Base-by-base conservation (phyloP, 768 basidiomycete species). In the Butyriboletus loyo region DNA sequence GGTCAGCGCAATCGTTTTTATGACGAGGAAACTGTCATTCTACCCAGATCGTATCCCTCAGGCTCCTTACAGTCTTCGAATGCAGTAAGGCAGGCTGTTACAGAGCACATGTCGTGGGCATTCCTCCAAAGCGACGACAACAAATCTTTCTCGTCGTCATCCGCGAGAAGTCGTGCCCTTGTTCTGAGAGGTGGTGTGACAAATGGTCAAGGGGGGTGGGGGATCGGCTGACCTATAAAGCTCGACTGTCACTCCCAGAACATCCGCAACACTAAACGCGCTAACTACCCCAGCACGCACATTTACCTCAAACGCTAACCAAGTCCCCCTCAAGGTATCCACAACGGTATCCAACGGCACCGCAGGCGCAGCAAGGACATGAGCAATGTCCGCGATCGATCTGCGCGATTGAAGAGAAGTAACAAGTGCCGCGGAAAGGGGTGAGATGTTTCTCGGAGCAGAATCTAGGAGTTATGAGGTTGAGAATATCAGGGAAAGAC, bases 51-150 rank as follows among this genome's bases (percentile, higher is more conserved):
- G 59, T 86, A 86, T 19, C 66, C 72, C 51, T 80, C 79, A 3
- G 74, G 77, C 19, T 87, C 84, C 56, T 70, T 74, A 57, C 86
- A 88, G 55, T 83, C 79, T 54, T 83, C 81, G 53, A 91, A 90
- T 4, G 85, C 87, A 25, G 72, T 68, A 56, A 79, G 78, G 53
- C 78, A 83, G 0, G 86, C 80, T 21, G 71, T 68, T 15, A 92
- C 50, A 7, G 87, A 85, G 56, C 81, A 82, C 46, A 88, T 77
- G 50, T 89, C 85, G 49, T 83, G 83, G 4, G 80, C 80, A n/a
- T 78, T 76, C 57, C 74, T 74, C 79, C 82, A 85, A n/a, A 82
- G 76, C 2, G 66, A 69, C 22, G 72, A 70, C 24, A 82, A 59
- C 5, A 66, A 51, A 10, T 76, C 73, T 43, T 72, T 73, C 17